Evolutionary conservation across 2,329 filamentous ascomycete genomes (phyloP), one percentile per base, ranked within the genome.

Genomic region (Alternaria conjuncta): DNA sequence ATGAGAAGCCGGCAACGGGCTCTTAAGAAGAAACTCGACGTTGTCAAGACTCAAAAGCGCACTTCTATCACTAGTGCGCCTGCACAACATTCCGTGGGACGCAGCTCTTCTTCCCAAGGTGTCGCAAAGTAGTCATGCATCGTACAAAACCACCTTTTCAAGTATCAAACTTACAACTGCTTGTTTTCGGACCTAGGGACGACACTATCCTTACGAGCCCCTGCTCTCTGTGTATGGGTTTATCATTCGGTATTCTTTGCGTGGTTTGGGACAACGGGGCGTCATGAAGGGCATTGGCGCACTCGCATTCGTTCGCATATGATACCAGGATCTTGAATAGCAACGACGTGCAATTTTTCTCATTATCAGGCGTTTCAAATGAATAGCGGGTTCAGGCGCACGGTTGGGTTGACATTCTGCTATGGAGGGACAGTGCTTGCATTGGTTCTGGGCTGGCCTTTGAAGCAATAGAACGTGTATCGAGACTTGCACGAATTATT

Each of bases 21-120:
- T 12, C 75, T 85, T 15, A 77, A 82, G 66, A 83, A 80, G 73
- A 85, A 85, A 73, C 79, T 84, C 26, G 78, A 82, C 30, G 65
- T 73, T 0, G 81, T 82, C 60, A 79, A 79, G 59, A 69, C 75
- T 4, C 70, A 77, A 55, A 81, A 81, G 59, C 75, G 80, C 36
- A 70, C 67, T 6, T 78, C 76, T 3, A 73, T 79, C 23, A 78
- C 75, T 2, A 74, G 75, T 62, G 72, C 75, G 15, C 77, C 76
- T 8, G 63, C 67, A 15, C 68, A 73, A 43, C 67, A 78, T 60
- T 68, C 73, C 8, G 44, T 73, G 12, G 72, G 72, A 45, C 75
- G 77, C 59, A 71, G 72, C 58, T 79, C 77, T 23, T 76, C 77
- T 11, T 77, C 74, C 1, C 74, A 73, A 51, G 74, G 75, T 36